Percentiles rank a stretch among this genome's conserved stretches.
Evolutionary conservation across 1,139 yeast genomes (phyloP).

Genomic region (Pichia sp.): DNA sequence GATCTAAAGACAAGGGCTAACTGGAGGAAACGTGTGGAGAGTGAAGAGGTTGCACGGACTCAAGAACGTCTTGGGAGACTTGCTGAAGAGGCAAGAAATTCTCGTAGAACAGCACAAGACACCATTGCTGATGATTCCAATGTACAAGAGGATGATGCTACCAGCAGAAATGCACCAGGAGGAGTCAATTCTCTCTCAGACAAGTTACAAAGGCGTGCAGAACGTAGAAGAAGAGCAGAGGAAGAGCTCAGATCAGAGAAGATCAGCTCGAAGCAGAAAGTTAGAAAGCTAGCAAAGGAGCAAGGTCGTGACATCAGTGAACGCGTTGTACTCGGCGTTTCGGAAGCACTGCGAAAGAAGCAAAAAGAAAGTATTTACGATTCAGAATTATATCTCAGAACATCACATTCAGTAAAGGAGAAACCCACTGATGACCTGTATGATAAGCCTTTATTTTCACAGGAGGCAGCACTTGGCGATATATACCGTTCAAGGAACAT

Average conservation of each 20-base stretch:
- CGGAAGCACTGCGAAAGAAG: constrained; percentile 25
- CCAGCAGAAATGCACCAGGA: neutral
- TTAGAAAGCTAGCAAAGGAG: constrained; percentile 41
- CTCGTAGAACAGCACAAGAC: neutral
- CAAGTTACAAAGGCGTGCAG: constrained; percentile 34
- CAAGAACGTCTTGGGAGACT: constrained; percentile 56
- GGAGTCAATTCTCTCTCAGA: neutral
- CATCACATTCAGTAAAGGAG: constrained; percentile 27
- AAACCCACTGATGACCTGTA: constrained; percentile 44
- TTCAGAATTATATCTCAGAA: constrained; percentile 48
- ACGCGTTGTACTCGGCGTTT: constrained; percentile 49
- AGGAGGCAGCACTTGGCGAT: constrained; percentile 46
- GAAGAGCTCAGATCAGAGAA: constrained; percentile 41
- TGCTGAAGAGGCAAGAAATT: constrained; percentile 51
- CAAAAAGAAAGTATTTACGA: constrained; percentile 46
- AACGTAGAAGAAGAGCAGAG: constrained; percentile 44
- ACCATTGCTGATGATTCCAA: constrained; percentile 9
- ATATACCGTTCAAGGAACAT: constrained; percentile 41
- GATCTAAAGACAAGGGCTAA: constrained; percentile 61
- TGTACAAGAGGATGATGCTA: neutral
- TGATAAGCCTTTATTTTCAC: constrained; percentile 51
- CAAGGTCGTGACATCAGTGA: constrained; percentile 52
- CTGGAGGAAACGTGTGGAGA: constrained; percentile 49
- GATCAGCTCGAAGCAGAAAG: constrained; percentile 44
- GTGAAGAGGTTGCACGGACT: constrained; percentile 52